Base-by-base conservation (phyloP, 73 alveolate genomes). In the Stentor coeruleus region DNA sequence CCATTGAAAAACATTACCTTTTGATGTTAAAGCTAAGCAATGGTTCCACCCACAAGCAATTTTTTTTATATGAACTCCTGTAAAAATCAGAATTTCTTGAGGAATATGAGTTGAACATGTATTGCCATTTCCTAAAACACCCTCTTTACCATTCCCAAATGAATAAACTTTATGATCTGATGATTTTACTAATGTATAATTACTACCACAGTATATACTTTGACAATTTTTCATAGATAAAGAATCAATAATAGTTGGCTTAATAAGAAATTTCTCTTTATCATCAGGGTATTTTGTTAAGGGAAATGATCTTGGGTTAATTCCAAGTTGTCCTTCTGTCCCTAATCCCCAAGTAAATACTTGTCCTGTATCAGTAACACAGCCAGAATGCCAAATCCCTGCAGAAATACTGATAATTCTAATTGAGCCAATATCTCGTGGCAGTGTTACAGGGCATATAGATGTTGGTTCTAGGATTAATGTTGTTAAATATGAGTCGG, bases 11-110 rank as follows among this genome's bases (percentile, higher is more conserved):
- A 97, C 97, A 30, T 92, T 89, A 35, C 98, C 98, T 76, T 89
- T 92, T 37, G 86, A 91, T 72, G 87, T 86, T 42, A 97, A 87
- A 55, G 97, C 95, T 76, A 97, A 82, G 0, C 98, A 89, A 86
- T 95, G 99, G 83, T 95, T 95, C 85, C 94, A 98, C 40, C 99
- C 99, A 57, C 98, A 92, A 4, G 98, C 94, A 35, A 97, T 97
- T 84, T 95, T 76, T 40, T 82, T 84, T 26, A 95, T 93, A 74
- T 33, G 83, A 58, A 86, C 86, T 35, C 95, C 84, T 83, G 74
- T 74, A 60, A 93, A 87, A 3, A 90, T 82, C 59, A 90, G 86
- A 37, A 93, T 88, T 39, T 20, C 28, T 57, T 57, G 15, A 1
- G 73, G 73, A n/a, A 20, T 31, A 2, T n/a, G 35, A 57, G 35